phyloP scores from a whole-genome alignment of 2,329 filamentous ascomycete species.

The Cytospora leucostoma region DNA sequence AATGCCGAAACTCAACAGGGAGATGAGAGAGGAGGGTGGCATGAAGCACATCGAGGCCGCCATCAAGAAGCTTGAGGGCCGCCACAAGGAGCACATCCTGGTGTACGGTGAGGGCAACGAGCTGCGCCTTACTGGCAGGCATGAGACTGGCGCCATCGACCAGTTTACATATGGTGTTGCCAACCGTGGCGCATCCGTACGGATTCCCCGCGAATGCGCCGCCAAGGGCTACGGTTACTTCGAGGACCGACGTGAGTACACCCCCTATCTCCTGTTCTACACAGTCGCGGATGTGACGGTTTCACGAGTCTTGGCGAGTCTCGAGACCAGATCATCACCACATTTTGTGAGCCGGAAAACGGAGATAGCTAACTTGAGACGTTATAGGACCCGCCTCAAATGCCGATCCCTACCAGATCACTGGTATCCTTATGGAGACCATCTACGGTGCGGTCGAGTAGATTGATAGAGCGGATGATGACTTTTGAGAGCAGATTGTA shows the following conservation, averaged over 20 bases:
- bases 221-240: conserved; percentile 95
- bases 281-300: conserved; percentile 66
- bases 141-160: conserved; percentile 94
- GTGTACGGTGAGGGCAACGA: conserved; percentile 80
- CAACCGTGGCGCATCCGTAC: conserved; percentile 92
- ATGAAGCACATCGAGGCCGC: conserved; percentile 92
- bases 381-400: conserved; percentile 51
- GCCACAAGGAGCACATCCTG: conserved; percentile 64
- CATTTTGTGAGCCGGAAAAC: not conserved
- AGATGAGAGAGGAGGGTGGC: conserved; percentile 87
- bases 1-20: conserved; percentile 34
- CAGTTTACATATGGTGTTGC: conserved; percentile 92
- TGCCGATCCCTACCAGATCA: conserved; percentile 81
- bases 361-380: not conserved
- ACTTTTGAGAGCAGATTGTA: not conserved
- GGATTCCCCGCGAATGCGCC: conserved; percentile 83
- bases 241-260: conserved; percentile 66
- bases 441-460: conserved; percentile 39
- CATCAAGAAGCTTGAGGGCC: conserved; percentile 79
- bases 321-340: not conserved
- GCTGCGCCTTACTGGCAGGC: conserved; percentile 84
- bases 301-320: not conserved
- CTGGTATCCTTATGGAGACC: conserved; percentile 78
- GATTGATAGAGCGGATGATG: not conserved
- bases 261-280: conserved; percentile 67